A percentile compares a stretch with the other conserved stretches of the same genome.
Evolutionary conservation across 352 stramenopile genomes (phyloP).

Genomic region (Phytopythium kandeliae): DNA sequence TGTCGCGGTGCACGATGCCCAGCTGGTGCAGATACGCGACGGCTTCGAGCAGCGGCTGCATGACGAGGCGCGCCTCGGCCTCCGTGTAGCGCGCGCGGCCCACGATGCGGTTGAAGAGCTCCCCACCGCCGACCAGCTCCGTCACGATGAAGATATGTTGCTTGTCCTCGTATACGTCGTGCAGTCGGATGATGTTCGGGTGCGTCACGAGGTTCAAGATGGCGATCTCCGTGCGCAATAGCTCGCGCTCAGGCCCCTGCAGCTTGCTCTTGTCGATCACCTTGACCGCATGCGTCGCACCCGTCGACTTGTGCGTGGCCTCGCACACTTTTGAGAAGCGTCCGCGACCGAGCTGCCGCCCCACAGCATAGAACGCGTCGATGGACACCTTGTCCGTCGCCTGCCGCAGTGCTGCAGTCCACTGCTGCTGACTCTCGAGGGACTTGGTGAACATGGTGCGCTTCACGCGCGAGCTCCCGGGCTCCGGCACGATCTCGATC

Average conservation of each 20-base stretch:
- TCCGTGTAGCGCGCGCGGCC: constrained; percentile 86
- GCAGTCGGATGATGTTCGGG: constrained; percentile 87
- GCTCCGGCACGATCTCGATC: constrained; percentile 82
- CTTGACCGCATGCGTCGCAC: constrained; percentile 86
- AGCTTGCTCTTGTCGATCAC: constrained; percentile 92
- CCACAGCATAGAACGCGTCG: constrained; percentile 88
- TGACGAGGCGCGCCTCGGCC: constrained; percentile 76
- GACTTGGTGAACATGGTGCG: constrained; percentile 82
- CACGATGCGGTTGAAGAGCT: constrained; percentile 90
- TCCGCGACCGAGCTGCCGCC: constrained; percentile 80
- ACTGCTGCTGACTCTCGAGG: constrained; percentile 68
- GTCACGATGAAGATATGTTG: constrained; percentile 89
- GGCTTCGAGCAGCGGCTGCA: constrained; percentile 71
- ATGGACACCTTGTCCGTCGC: constrained; percentile 88
- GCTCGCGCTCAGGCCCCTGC: constrained; percentile 79
- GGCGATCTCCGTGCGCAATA: constrained; percentile 79
- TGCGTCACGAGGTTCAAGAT: constrained; percentile 87
- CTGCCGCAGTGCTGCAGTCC: constrained; percentile 64
- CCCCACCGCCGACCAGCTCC: constrained; percentile 80
- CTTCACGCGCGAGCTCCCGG: constrained; percentile 57
- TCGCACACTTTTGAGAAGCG: constrained; percentile 88
- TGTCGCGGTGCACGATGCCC: constrained; percentile 76
- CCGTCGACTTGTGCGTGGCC: constrained; percentile 52
- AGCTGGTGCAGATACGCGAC: constrained; percentile 88
- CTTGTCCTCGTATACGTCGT: constrained; percentile 88